Evolutionary conservation across 305 asterid species (phyloP).

Genomic region (Solanum hybrid): DNA sequence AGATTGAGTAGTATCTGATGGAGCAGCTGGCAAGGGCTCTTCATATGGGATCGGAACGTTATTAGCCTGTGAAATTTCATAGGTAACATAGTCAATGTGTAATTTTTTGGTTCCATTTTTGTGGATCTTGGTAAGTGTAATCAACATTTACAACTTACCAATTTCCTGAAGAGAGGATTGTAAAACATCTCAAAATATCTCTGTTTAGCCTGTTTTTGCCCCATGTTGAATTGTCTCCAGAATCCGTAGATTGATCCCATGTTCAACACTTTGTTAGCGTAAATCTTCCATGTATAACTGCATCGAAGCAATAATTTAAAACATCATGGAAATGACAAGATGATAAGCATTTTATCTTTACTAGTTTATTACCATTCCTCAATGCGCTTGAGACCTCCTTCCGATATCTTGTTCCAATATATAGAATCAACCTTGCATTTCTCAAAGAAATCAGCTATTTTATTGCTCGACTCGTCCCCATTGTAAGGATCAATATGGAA

Average conservation of each 20-base stretch:
- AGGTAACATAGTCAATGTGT: not conserved
- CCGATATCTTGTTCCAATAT: conserved; percentile 49
- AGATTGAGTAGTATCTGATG: not conserved
- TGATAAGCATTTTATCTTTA: not conserved
- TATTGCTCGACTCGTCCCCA: conserved; percentile 45
- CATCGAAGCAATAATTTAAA: not conserved
- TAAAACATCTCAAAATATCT: conserved; percentile 57
- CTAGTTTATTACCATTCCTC: conserved; percentile 38
- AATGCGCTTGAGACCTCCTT: conserved; percentile 51
- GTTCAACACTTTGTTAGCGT: conserved; percentile 64
- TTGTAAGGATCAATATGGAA: conserved; percentile 59
- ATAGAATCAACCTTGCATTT: conserved; percentile 42
- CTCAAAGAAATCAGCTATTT: conserved; percentile 58
- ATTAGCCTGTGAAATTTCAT: conserved; percentile 27
- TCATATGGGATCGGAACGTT: conserved; percentile 21
- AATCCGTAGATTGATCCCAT: conserved; percentile 64
- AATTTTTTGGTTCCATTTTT: not conserved
- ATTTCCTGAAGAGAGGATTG: conserved; percentile 57
- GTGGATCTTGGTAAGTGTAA: not conserved
- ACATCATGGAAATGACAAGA: not conserved
- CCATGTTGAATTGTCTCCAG: conserved; percentile 54
- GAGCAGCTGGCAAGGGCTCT: conserved; percentile 20
- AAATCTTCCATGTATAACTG: conserved; percentile 85
- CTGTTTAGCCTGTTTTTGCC: conserved; percentile 49
- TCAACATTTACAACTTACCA: conserved; percentile 24